Evolutionary conservation across 1,284 basidiomycete species (phyloP), one percentile per base, ranked within the genome.

Genomic region (Phylloporus sp.): DNA sequence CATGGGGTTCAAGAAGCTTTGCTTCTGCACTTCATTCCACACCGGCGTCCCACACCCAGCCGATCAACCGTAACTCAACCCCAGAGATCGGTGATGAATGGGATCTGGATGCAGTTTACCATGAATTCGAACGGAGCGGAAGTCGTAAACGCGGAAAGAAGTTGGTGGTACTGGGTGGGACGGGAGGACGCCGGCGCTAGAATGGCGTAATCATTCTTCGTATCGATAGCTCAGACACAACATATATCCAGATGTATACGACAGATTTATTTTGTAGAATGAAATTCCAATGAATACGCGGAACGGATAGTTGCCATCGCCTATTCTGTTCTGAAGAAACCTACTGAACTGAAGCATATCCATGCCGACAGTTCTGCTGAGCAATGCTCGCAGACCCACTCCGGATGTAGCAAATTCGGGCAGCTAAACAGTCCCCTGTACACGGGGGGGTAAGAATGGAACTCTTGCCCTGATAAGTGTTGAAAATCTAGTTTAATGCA

Each of bases 31-130:
- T 88, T 64, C 86, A 88, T 70, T 84, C 87, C 11, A 63, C 69
- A 49, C 66, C 73, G 64, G 44, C 40, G 60, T 37, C 73, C n/a
- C 64, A 47, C 28, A 20, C 64, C 17, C 66, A 66, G 47, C 62
- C 63, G 20, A 50, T n/a, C 6, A 65, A 69, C 34, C 73, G 65
- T 53, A 69, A 64, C 37, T 63, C 64, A 61, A 77, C 75, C 58
- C 75, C 68, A 58, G 80, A 80, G 54, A 74, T 72, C 47, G 81
- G 81, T 58, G 87, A 91, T 64, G 91, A 90, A 65, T 91, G 87
- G 88, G 91, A 94, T 72, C 78, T 94, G 46, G 93, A 94, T 69
- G 84, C 82, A 54, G 90, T 90, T 24, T 95, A 92, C 90, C 87
- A 92, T 72, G 92, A 94, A 68, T 81, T 95, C 44, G 91, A 94